These are phyloP conservation scores for Exserohilum rostratum DNA, from an alignment of 2,329 filamentous ascomycete species.

Conservation along the genomic window DNA sequence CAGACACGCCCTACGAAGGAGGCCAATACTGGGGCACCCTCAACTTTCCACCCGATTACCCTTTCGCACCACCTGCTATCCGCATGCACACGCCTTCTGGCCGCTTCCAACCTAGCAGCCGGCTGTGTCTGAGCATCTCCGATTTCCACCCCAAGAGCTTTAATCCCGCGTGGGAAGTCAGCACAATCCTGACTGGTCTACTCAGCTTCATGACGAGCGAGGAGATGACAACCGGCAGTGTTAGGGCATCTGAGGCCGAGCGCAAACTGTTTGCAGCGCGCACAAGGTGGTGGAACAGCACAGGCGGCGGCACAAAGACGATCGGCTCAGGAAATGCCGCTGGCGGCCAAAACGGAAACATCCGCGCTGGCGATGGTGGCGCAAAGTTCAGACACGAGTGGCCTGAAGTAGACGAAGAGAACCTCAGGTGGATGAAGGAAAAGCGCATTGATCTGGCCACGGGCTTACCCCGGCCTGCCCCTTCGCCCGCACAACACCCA, in stretches of 20 bases:
- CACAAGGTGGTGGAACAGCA: constrained; percentile 95
- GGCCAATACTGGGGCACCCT: constrained; percentile 99
- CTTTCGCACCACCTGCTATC: constrained; percentile 95
- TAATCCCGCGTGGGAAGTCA: constrained; percentile 98
- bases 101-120: constrained; percentile 89
- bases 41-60: constrained; percentile 94
- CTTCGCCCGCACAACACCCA: constrained; percentile 46
- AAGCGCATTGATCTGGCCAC: constrained; percentile 79
- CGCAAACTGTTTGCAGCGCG: constrained; percentile 76
- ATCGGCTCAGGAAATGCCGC: constrained; percentile 48
- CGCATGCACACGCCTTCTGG: constrained; percentile 98
- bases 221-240: constrained; percentile 95
- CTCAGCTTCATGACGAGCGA: constrained; percentile 98
- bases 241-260: constrained; percentile 78
- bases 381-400: constrained; percentile 88
- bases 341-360: constrained; percentile 62
- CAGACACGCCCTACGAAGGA: constrained; percentile 89
- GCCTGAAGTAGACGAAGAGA: constrained; percentile 86
- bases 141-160: constrained; percentile 98
- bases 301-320: constrained; percentile 77
- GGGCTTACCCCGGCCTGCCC: constrained; percentile 67
- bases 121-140: constrained; percentile 92
- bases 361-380: constrained; percentile 91
- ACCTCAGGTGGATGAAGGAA: constrained; percentile 89
- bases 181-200: constrained; percentile 91